phyloP scores from a whole-genome alignment of 2,329 filamentous ascomycete species.

The Neocucurbitaria cava region DNA sequence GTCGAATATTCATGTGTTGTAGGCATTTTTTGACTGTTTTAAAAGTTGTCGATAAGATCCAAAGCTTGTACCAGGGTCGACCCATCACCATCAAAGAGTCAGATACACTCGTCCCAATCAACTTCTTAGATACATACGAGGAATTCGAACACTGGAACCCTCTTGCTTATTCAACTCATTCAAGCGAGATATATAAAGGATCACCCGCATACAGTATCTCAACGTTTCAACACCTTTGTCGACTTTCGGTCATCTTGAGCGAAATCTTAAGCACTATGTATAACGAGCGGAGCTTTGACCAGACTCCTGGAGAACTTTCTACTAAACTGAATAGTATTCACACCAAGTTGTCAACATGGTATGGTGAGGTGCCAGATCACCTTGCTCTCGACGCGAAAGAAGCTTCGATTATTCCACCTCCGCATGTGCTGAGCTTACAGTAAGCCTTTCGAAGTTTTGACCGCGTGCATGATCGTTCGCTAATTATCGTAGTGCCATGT shows the following conservation, averaged over 20 bases:
- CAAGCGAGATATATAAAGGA: constrained; percentile 40
- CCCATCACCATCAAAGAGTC: constrained; percentile 57
- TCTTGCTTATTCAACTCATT: constrained; percentile 45
- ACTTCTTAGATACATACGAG: constrained; percentile 59
- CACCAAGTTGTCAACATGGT: constrained; percentile 54
- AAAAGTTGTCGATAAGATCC: constrained; percentile 58
- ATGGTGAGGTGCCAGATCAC: constrained; percentile 51
- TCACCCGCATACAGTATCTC: constrained; percentile 53
- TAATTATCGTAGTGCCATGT: constrained; percentile 47
- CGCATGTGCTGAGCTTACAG: constrained; percentile 39
- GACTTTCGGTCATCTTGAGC: constrained; percentile 56
- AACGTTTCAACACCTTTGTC: constrained; percentile 52
- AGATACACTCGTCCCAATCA: constrained; percentile 56
- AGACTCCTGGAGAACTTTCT: constrained; percentile 45
- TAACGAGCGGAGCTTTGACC: constrained; percentile 48
- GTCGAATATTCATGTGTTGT: not conserved
- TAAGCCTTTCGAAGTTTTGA: constrained; percentile 10
- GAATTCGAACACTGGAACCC: constrained; percentile 62
- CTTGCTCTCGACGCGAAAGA: constrained; percentile 49
- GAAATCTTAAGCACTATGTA: constrained; percentile 50
- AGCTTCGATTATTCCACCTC: constrained; percentile 42
- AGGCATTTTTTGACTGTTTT: constrained; percentile 11
- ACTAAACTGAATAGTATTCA: constrained; percentile 50
- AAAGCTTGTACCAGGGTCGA: constrained; percentile 63
- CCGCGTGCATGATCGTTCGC: not conserved